Base-by-base conservation (phyloP, 345 rosid genomes). In the Draba incana region DNA sequence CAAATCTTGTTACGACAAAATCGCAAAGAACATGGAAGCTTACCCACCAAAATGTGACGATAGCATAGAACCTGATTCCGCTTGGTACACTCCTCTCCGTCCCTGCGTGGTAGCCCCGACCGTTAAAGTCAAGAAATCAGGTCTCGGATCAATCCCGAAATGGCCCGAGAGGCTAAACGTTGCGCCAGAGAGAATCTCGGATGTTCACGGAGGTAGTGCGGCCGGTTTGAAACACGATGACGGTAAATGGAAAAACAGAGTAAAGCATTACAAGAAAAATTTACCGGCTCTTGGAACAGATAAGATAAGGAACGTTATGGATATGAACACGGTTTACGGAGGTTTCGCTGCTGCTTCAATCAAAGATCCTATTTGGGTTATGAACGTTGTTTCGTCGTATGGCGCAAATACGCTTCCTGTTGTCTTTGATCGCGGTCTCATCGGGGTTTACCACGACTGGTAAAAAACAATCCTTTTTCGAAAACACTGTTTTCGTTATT, bases 31-130 rank as follows among this genome's bases (percentile, higher is more conserved):
- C 33, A 83, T 93, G 27, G 95, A 87, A 50, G 82, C 77, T 63
- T 89, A 87, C 70, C 99, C 96, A 6, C 88, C 88, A 6, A 86
- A 88, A 78, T 94, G 99, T 20, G 99, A 94, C 62, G 98, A 86
- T 52, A 91, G 97, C 81, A 72, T 91, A 23, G 99, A 94, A 70
- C 92, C 98, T 0, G 99, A 94, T 74, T 77, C 90, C 5, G 99
- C 98, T 41, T 94, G 99, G 99, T 94, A 94, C 83, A 94, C 96
- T 35, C 96, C 99, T 0, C 88, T 94, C 38, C 92, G 96, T 16
- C 83, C 97, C 15, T 94, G 99, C 50, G 93, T 89, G 49, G 88
- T 91, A n/a, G 90, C 82, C 46, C 98, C 96, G 0, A 83, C 79
- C 14, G 79, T 81, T 35, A 81, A 84, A 65, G 77, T 77, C 20